phyloP scores from a whole-genome alignment of 2,329 filamentous ascomycete genomes.

The Tolypocladium paradoxum region DNA sequence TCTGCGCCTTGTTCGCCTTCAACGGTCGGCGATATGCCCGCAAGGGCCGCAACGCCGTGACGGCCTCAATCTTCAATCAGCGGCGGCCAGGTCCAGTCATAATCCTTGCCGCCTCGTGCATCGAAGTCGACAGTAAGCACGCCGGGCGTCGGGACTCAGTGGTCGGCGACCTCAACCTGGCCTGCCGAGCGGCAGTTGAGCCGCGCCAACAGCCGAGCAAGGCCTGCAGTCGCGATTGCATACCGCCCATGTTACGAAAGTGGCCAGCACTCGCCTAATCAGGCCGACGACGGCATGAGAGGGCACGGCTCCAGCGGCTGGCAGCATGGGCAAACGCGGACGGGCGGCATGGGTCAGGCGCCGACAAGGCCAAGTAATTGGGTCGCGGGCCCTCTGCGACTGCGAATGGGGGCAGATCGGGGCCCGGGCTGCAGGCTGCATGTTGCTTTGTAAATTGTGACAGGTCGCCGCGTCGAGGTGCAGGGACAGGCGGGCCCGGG shows the following conservation, averaged over 20 bases:
- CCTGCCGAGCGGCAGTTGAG: slow-evolving; percentile 1
- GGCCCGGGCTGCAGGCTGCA: not conserved
- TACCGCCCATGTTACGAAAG: slow-evolving; percentile 1
- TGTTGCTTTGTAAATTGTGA: not conserved
- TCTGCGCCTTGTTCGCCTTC: not conserved
- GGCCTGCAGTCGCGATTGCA: not conserved
- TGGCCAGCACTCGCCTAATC: not conserved
- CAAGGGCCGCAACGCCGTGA: not conserved
- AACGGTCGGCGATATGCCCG: not conserved
- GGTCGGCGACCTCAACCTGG: not conserved
- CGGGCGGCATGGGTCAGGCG: not conserved
- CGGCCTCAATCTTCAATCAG: not conserved
- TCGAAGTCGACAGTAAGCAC: not conserved
- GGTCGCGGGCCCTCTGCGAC: not conserved
- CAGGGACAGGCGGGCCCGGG: not conserved
- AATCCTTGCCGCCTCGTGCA: not conserved
- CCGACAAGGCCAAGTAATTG: not conserved
- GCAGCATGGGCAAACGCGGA: not conserved
- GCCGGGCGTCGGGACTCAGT: not conserved
- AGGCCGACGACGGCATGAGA: not conserved
- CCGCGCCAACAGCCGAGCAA: not conserved
- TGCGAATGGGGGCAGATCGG: not conserved
- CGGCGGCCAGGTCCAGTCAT: not conserved
- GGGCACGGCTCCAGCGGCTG: not conserved
- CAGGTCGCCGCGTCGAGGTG: not conserved